Evolutionary conservation across 1,284 basidiomycete genomes (phyloP).

Genomic region (Marasmius sp.): DNA sequence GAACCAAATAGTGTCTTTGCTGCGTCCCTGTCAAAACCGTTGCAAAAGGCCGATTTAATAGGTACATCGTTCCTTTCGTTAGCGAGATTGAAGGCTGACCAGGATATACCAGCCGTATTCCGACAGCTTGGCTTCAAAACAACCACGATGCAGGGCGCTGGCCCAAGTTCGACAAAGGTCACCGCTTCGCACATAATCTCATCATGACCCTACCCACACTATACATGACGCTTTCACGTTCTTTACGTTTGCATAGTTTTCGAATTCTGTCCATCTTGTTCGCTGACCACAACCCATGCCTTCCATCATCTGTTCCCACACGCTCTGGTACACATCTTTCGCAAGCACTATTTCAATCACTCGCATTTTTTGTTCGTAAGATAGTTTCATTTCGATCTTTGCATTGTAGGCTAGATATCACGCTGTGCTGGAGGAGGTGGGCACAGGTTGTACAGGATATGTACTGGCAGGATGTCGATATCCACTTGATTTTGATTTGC

Average conservation of each 20-base stretch:
- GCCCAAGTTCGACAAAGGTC: conserved; percentile 47
- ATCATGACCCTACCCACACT: conserved; percentile 14
- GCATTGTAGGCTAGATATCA: conserved; percentile 45
- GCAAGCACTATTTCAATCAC: conserved; percentile 35
- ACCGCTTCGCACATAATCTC: conserved; percentile 36
- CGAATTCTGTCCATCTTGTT: conserved; percentile 17
- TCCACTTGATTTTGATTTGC: too few species aligned
- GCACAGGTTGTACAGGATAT: neutral
- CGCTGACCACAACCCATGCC: conserved; percentile 21
- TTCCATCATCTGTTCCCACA: conserved; percentile 22
- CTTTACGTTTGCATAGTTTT: conserved; percentile 30
- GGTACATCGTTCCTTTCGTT: conserved; percentile 25
- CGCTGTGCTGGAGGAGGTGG: conserved; percentile 9
- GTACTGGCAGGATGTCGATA: neutral
- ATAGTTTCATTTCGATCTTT: conserved; percentile 14
- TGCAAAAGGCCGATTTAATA: conserved; percentile 84
- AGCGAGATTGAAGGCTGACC: conserved; percentile 10
- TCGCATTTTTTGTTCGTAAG: conserved; percentile 19
- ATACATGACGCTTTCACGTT: conserved; percentile 27
- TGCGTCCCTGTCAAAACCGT: conserved; percentile 83
- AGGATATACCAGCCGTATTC: conserved; percentile 52
- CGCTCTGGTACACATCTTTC: conserved; percentile 34
- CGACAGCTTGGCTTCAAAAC: conserved; percentile 88
- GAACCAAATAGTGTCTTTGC: conserved; percentile 81
- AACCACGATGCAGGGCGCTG: conserved; percentile 64